A percentile compares a stretch with the other conserved stretches of the same genome.
phyloP scores from a whole-genome alignment of 1,284 basidiomycete genomes.

The Takashimella tepidaria region DNA sequence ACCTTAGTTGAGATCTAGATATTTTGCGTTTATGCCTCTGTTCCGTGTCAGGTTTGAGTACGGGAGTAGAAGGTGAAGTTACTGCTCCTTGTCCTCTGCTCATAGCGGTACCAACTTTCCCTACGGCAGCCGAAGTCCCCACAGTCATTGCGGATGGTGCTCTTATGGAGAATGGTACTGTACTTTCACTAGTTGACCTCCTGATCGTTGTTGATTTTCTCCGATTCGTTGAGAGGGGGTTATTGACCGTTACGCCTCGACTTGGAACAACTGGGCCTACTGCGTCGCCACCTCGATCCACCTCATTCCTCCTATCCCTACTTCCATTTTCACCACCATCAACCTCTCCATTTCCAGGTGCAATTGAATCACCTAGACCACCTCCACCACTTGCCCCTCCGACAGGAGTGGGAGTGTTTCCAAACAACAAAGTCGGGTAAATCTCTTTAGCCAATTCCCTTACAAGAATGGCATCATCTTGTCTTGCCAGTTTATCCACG shows the following conservation, averaged over 20 bases:
- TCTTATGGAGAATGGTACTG: constrained; percentile 1
- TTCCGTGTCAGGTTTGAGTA: background rate
- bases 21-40: constrained; percentile 34
- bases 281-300: background rate
- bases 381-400: background rate
- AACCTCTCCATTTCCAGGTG: constrained; percentile 1
- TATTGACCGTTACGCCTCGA: background rate
- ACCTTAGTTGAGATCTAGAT: constrained; percentile 37
- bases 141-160: background rate
- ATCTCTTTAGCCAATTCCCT: constrained; percentile 56
- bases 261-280: background rate
- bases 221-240: background rate
- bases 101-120: background rate
- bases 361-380: background rate
- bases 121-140: background rate
- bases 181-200: constrained; percentile 14
- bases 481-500: constrained; percentile 68
- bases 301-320: background rate
- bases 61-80: background rate
- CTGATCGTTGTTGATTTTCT: constrained; percentile 7
- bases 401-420: constrained; percentile 4
- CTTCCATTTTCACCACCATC: constrained; percentile 2
- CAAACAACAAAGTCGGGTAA: constrained; percentile 28
- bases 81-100: background rate
- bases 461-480: constrained; percentile 84